A percentile compares a stretch with the other conserved stretches of the same genome.
Conservation (phyloP, 116 monocot species). For the Phalaenopsis hybrid region DNA sequence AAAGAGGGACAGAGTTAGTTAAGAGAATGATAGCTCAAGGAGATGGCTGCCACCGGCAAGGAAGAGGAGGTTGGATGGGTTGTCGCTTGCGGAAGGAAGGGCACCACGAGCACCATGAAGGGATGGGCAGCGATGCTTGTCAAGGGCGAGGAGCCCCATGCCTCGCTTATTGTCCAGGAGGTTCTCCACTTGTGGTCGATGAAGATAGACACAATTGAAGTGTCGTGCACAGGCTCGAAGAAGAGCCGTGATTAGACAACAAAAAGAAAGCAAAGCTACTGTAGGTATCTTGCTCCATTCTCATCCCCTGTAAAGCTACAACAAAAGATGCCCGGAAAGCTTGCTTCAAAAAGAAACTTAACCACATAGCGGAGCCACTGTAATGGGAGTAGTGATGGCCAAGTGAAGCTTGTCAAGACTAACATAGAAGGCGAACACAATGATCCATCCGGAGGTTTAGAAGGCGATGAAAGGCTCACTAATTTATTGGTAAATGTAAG, state of each 20-base stretch:
- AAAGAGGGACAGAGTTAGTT: not conserved
- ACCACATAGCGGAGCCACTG: too few species aligned
- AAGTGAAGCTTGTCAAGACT: too few species aligned
- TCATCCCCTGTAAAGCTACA: too few species aligned
- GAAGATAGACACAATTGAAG: constrained; percentile 14
- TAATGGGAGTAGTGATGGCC: too few species aligned
- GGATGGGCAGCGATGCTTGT: constrained; percentile 31
- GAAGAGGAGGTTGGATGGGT: constrained; percentile 63
- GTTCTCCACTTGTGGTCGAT: constrained; percentile 15
- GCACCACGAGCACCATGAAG: constrained; percentile 62
- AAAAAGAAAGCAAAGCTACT: not conserved
- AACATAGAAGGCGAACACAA: too few species aligned
- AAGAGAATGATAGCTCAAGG: not conserved
- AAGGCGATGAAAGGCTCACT: too few species aligned
- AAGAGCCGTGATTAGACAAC: constrained; percentile 39
- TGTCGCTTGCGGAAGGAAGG: constrained; percentile 56
- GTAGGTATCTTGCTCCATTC: too few species aligned
- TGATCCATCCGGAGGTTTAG: too few species aligned
- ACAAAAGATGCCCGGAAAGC: too few species aligned
- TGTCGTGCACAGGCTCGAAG: constrained; percentile 20
- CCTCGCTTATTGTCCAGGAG: not conserved
- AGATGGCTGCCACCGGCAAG: constrained; percentile 50
- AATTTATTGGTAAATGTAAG: too few species aligned
- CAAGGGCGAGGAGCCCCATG: constrained; percentile 20
- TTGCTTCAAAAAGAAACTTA: too few species aligned